These are phyloP conservation scores for Paramyrothecium roridum DNA, from an alignment of 2,329 filamentous ascomycete genomes.

Conservation along the genomic window DNA sequence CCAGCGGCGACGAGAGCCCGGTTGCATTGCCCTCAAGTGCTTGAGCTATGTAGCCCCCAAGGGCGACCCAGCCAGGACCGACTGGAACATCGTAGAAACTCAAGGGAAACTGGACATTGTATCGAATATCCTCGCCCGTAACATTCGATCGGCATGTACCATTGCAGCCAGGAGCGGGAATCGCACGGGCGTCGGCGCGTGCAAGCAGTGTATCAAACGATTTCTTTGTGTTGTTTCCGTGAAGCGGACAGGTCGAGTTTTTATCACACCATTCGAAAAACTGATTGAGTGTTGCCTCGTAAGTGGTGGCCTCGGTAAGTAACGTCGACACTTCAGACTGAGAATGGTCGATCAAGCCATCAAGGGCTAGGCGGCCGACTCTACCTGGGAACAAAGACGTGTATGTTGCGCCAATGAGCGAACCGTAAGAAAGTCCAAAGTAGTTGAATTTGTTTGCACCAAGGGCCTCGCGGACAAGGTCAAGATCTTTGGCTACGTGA, in stretches of 20 bases:
- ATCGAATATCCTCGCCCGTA: constrained; percentile 17
- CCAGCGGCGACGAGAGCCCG: constrained; percentile 8
- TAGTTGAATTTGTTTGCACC: constrained; percentile 21
- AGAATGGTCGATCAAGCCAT: constrained; percentile 20
- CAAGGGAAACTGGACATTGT: constrained; percentile 8
- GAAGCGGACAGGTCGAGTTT: constrained; percentile 11
- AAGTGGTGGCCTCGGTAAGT: constrained; percentile 9
- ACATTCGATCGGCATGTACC: constrained; percentile 12
- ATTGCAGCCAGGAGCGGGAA: constrained; percentile 6
- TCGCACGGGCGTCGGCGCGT: constrained; percentile 8
- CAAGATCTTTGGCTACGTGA: constrained; percentile 17
- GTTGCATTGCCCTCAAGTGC: constrained; percentile 16
- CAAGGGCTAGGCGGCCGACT: constrained; percentile 21
- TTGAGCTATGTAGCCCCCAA: constrained; percentile 9
- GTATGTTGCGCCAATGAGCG: constrained; percentile 27
- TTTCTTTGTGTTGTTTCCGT: constrained; percentile 11
- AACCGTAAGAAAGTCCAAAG: constrained; percentile 34
- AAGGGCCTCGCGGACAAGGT: constrained; percentile 16
- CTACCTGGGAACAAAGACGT: constrained; percentile 23
- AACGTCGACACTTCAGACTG: constrained; percentile 11
- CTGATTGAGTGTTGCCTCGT: constrained; percentile 12
- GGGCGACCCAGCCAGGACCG: constrained; percentile 9
- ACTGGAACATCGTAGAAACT: constrained; percentile 8
- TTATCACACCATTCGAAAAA: constrained; percentile 19
- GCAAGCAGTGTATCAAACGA: constrained; percentile 11